Evolutionary conservation across 495 filamentous ascomycete species (phyloP).

Genomic region (Mycothermus thermophilus): DNA sequence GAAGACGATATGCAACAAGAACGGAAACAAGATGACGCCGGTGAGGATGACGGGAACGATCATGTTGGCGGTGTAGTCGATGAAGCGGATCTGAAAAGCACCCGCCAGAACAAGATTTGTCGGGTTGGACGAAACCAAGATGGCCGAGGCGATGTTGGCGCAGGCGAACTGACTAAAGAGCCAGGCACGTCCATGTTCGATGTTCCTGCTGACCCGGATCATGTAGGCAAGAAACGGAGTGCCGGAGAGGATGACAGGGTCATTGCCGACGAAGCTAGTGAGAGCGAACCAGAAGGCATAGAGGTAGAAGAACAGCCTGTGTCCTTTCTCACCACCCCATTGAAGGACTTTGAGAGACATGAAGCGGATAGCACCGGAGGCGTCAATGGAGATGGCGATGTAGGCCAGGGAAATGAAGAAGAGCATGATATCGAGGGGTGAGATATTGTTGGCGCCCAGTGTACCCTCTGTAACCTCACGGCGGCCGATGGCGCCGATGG

Average conservation of each 20-base stretch:
- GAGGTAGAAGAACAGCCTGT: constrained; percentile 51
- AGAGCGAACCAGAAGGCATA: constrained; percentile 54
- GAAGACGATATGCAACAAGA: constrained; percentile 51
- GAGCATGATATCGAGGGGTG: constrained; percentile 48
- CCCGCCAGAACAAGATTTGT: constrained; percentile 59
- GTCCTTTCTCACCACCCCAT: constrained; percentile 45
- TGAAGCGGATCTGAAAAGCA: constrained; percentile 52
- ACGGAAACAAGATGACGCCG: constrained; percentile 48
- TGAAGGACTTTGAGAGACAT: constrained; percentile 55
- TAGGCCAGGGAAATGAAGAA: constrained; percentile 61
- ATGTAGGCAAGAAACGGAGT: constrained; percentile 60
- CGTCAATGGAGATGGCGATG: constrained; percentile 61
- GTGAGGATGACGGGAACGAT: constrained; percentile 52
- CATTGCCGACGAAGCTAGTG: constrained; percentile 54
- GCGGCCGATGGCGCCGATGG: constrained; percentile 46
- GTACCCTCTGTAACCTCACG: constrained; percentile 49
- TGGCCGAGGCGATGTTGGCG: constrained; percentile 53
- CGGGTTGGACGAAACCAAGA: constrained; percentile 56
- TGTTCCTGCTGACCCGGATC: constrained; percentile 55
- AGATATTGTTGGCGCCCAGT: constrained; percentile 44
- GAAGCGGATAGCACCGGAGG: constrained; percentile 50
- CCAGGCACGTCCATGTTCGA: constrained; percentile 51
- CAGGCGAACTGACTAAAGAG: constrained; percentile 54
- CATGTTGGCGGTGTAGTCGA: constrained; percentile 55
- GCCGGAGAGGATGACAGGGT: constrained; percentile 54